phyloP scores from a whole-genome alignment of 2,329 filamentous ascomycete genomes.

The Akanthomyces dipterigenus region DNA sequence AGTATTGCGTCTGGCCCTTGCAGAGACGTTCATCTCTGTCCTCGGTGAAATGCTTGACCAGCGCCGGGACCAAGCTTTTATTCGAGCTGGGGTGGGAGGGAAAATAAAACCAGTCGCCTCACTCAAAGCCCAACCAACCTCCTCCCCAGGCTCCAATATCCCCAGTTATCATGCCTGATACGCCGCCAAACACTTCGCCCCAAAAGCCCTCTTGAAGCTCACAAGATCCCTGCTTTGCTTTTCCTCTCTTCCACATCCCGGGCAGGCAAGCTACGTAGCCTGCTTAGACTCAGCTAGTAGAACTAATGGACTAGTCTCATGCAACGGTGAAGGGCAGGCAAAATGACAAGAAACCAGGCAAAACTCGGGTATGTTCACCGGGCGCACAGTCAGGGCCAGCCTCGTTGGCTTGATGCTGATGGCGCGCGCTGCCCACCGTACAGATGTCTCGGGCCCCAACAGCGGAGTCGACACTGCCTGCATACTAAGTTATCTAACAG shows the following conservation, averaged over 20 bases:
- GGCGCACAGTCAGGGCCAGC: not conserved
- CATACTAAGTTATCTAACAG: no score
- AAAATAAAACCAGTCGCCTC: not conserved
- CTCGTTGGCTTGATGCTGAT: not conserved
- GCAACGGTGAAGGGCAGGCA: not conserved
- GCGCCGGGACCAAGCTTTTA: not conserved
- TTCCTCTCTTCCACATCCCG: not conserved
- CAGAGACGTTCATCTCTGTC: not conserved
- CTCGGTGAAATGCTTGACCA: not conserved
- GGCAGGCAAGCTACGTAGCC: no score
- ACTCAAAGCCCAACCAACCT: not conserved
- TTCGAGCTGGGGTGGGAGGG: not conserved
- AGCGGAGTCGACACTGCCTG: not conserved
- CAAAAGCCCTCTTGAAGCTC: not conserved
- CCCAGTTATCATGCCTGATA: conserved; percentile 5
- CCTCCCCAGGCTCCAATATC: conserved; percentile 1
- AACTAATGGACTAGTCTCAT: not conserved
- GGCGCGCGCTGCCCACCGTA: not conserved
- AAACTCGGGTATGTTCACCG: not conserved
- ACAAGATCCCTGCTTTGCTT: conserved; percentile 3
- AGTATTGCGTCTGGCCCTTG: not conserved
- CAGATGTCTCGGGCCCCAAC: not conserved
- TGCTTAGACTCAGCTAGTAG: not conserved
- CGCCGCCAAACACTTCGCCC: not conserved
- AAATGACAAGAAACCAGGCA: not conserved